These are phyloP conservation scores for Aphanomyces cochlioides DNA, from an alignment of 352 stramenopile species.

Conservation along the genomic window DNA sequence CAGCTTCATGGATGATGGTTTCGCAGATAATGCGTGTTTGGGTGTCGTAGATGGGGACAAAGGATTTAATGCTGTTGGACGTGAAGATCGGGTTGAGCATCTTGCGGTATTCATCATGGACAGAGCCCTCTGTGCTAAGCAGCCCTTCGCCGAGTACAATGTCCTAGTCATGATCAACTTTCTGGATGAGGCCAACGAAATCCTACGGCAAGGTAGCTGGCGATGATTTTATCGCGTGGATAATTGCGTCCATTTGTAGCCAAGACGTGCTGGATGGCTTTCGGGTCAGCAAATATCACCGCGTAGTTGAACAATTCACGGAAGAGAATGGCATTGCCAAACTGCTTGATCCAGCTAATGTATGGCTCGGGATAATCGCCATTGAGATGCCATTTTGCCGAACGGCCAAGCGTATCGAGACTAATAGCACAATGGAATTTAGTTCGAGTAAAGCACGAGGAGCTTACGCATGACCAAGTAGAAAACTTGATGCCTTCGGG, in stretches of 20 bases:
- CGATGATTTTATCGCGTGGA: too few relatives aligned
- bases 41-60: neutral
- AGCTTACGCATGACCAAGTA: neutral
- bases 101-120: neutral
- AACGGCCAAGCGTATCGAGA: neutral
- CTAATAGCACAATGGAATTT: neutral
- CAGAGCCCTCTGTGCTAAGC: neutral
- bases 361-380: neutral
- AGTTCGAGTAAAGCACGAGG: neutral
- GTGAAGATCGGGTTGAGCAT: constrained; percentile 1
- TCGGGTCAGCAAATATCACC: neutral
- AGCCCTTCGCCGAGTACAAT: neutral
- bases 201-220: too few relatives aligned
- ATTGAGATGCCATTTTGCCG: neutral
- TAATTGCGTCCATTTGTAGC: neutral
- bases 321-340: neutral
- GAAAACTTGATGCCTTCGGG: neutral
- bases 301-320: neutral
- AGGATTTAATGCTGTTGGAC: neutral
- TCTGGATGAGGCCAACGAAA: neutral
- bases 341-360: neutral
- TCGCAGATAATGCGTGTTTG: neutral
- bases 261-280: neutral
- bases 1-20: neutral
- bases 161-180: neutral